A percentile compares a stretch with the other conserved stretches of the same genome.
Conservation (phyloP, 202 grass and related monocot genomes). For the Digitaria exilis region DNA sequence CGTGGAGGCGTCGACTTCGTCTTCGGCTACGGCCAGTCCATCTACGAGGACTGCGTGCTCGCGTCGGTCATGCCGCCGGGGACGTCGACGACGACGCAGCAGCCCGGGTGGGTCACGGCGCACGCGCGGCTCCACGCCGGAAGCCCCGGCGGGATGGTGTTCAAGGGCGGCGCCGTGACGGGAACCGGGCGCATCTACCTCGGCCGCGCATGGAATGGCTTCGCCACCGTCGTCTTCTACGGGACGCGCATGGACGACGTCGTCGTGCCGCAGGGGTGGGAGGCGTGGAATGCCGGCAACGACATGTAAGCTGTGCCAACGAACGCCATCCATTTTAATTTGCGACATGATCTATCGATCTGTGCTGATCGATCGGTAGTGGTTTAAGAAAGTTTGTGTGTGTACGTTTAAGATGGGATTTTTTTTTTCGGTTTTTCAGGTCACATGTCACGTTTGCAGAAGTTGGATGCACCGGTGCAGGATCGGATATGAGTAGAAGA, state of each 20-base stretch:
- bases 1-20: conserved; percentile 67
- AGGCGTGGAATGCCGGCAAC: conserved; percentile 37
- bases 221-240: conserved; percentile 66
- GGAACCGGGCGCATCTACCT: conserved; percentile 36
- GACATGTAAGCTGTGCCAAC: conserved; percentile 17
- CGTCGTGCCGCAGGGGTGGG: conserved; percentile 59
- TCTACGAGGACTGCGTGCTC: conserved; percentile 56
- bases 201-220: conserved; percentile 62
- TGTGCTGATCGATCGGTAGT: too few relatives aligned
- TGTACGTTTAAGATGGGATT: neutral
- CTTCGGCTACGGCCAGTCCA: conserved; percentile 61
- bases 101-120: conserved; percentile 59
- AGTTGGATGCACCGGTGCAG: conserved; percentile 39
- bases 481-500: conserved; percentile 33
- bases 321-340: too few relatives aligned
- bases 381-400: too few relatives aligned
- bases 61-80: conserved; percentile 27
- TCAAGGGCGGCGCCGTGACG: conserved; percentile 38
- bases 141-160: conserved; percentile 48
- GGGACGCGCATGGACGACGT: conserved; percentile 26
- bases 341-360: too few relatives aligned
- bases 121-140: conserved; percentile 23
- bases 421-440: conserved; percentile 37
- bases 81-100: too few relatives aligned
- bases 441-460: conserved; percentile 49